phyloP scores from a whole-genome alignment of 768 basidiomycete species.

The Naematelia aurantialba region DNA sequence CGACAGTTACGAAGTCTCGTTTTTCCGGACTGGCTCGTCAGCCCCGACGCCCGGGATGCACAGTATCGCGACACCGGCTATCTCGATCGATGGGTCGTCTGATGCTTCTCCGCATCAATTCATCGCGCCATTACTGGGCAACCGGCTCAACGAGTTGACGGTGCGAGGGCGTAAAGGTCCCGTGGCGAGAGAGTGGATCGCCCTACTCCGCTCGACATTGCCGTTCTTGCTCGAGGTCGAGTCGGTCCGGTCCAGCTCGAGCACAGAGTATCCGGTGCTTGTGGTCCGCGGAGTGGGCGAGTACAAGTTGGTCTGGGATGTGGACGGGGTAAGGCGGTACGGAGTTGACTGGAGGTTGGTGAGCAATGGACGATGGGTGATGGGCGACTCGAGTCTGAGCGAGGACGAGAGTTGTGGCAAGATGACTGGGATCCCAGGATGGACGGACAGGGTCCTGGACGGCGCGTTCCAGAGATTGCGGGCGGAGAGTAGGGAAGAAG shows the following conservation, averaged over 20 bases:
- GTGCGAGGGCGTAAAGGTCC: constrained; percentile 31
- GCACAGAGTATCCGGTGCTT: constrained; percentile 10
- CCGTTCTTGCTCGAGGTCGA: constrained; percentile 73
- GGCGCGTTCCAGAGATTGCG: neutral
- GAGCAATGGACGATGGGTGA: neutral
- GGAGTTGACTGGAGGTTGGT: neutral
- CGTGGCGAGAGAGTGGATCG: constrained; percentile 30
- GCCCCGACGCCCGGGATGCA: constrained; percentile 2
- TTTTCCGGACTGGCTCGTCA: constrained; percentile 14
- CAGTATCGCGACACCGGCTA: constrained; percentile 1
- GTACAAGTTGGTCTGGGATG: constrained; percentile 35
- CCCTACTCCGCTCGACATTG: constrained; percentile 64
- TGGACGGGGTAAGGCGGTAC: constrained; percentile 1
- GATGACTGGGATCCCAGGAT: neutral
- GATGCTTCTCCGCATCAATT: constrained; percentile 63
- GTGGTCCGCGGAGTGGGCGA: constrained; percentile 18
- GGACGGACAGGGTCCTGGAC: neutral
- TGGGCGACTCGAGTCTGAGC: neutral
- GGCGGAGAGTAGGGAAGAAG: neutral
- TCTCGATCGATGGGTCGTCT: neutral
- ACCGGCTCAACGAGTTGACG: constrained; percentile 63
- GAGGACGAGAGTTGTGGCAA: neutral
- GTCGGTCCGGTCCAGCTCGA: constrained; percentile 2
- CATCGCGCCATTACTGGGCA: constrained; percentile 70
- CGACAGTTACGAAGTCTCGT: constrained; percentile 46